Conservation (phyloP, 2,329 filamentous ascomycete species). For the Beauveria bassiana region DNA sequence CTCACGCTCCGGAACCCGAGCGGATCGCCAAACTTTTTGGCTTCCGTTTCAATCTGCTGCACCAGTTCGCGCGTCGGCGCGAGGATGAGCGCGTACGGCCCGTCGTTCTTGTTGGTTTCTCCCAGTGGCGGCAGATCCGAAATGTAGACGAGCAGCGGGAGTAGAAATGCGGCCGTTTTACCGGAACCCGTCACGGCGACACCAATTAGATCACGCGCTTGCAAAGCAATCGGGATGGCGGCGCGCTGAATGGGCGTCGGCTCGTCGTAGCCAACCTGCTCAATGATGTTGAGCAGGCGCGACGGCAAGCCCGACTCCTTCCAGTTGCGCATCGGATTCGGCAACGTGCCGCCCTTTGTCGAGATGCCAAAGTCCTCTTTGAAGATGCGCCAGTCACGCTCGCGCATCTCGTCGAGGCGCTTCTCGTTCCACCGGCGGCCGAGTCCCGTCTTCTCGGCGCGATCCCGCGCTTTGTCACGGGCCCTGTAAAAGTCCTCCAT, state of each 20-base stretch:
- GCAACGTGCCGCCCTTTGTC: constrained; percentile 85
- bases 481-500: constrained; percentile 71
- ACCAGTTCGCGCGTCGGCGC: constrained; percentile 95
- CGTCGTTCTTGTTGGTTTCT: constrained; percentile 83
- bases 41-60: constrained; percentile 93
- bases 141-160: constrained; percentile 92
- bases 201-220: constrained; percentile 92
- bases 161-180: constrained; percentile 92
- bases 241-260: constrained; percentile 89
- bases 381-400: constrained; percentile 98
- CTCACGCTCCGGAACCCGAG: constrained; percentile 92
- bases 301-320: constrained; percentile 73
- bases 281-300: constrained; percentile 71
- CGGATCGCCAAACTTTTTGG: constrained; percentile 82
- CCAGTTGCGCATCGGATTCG: constrained; percentile 96
- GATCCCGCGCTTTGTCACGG: constrained; percentile 58
- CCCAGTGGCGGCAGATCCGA: constrained; percentile 78
- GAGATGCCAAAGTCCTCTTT: constrained; percentile 98
- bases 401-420: constrained; percentile 84
- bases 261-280: constrained; percentile 81
- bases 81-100: constrained; percentile 93
- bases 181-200: constrained; percentile 97
- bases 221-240: constrained; percentile 88
- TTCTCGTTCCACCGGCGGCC: constrained; percentile 98
- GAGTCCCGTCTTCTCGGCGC: constrained; percentile 63